phyloP scores from a whole-genome alignment of 179 eudicot genomes.

The Spergularia azorica region DNA sequence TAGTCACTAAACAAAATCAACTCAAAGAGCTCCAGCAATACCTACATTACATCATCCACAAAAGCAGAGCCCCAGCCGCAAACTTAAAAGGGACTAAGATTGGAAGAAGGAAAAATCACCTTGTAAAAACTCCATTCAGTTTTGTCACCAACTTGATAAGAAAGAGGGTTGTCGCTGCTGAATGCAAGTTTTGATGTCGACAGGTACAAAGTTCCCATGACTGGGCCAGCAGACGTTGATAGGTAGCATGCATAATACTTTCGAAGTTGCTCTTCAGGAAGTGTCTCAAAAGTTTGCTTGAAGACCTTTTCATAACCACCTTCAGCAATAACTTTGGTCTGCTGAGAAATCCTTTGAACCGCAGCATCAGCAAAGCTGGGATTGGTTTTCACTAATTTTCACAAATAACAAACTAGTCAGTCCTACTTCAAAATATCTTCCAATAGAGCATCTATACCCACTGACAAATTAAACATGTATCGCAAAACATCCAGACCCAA shows the following conservation, averaged over 20 bases:
- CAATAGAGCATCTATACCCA: neutral
- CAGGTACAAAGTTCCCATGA: constrained; percentile 49
- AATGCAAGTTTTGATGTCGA: constrained; percentile 52
- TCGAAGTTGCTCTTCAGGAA: constrained; percentile 47
- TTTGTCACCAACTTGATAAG: constrained; percentile 38
- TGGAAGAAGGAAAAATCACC: constrained; percentile 26
- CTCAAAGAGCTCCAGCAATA: too few relatives aligned
- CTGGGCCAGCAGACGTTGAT: constrained; percentile 54
- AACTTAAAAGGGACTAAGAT: neutral
- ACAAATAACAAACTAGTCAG: neutral
- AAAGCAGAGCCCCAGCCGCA: too few relatives aligned
- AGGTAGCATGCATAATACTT: constrained; percentile 56
- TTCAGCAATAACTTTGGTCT: constrained; percentile 50
- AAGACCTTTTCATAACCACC: constrained; percentile 59
- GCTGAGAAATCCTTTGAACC: constrained; percentile 46
- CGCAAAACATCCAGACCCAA: neutral
- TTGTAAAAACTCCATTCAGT: constrained; percentile 56
- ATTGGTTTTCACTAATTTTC: constrained; percentile 45
- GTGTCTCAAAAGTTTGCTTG: constrained; percentile 44
- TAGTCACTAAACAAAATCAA: too few relatives aligned
- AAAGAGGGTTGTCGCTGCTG: constrained; percentile 55
- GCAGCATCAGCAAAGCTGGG: constrained; percentile 55
- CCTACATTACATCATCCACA: too few relatives aligned
- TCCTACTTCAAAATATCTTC: neutral
- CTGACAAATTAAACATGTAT: neutral